Base-by-base conservation (phyloP, 2,329 filamentous ascomycete genomes). In the Pseudophaeomoniella oleicola region DNA sequence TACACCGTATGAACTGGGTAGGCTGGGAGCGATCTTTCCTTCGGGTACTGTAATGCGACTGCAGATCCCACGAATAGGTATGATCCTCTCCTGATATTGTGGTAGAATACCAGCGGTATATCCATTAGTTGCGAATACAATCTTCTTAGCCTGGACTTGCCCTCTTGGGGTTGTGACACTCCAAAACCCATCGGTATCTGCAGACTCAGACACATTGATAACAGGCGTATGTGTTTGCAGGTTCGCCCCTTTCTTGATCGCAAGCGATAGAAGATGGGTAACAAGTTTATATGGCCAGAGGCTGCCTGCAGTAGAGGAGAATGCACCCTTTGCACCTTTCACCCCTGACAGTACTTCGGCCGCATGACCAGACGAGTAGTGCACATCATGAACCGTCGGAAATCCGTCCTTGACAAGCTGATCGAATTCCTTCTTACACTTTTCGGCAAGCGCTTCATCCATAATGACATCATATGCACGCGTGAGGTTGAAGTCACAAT, bases 111-210 rank as follows among this genome's bases (percentile, higher is more conserved):
- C 68, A 1, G 82, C 82, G 0, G 82, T 86, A 55, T 93, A 90
- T 3, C 66, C 86, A 50, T 93, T 94, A 1, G 80, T 87, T 4
- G 83, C 79, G 11, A 92, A 67, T 12, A 93, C 66, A 13, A 93
- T 72, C 18, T 69, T 66, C 9, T 62, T 58, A 1, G 83, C 65
- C 0, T 53, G 52, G 37, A 90, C 67, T 33, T 57, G 62, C 13
- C 84, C 85, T 14, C 83, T 73, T 3, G 14, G 12, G 1, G 84
- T 90, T 34, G 73, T 63, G 1, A 86, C 60, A 1, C 66, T 63
- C 9, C 6, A 27, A 27, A 6, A 6, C 6, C 22, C 22, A 27
- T 27, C n/a, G 22, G 22, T 6, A 27, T 27, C 22, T n/a, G 6
- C 9, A 9, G n/a, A 9, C 6, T 9, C n/a, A n/a, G 22, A 27